These are phyloP conservation scores for Ganoderma sp. DNA, from an alignment of 1,284 basidiomycete species.

Conservation along the genomic window DNA sequence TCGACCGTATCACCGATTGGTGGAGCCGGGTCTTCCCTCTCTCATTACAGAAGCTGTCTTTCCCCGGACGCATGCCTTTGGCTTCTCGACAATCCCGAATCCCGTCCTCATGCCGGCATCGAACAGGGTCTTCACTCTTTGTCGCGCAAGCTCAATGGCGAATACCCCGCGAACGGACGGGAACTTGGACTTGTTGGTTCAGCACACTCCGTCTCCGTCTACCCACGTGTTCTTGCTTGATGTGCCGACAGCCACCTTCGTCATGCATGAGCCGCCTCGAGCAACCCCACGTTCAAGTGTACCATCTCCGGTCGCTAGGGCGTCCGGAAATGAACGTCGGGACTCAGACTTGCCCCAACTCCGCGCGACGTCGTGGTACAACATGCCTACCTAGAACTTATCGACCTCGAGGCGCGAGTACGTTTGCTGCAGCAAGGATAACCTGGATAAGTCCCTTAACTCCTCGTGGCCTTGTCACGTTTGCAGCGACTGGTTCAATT, in stretches of 20 bases:
- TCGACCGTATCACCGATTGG: neutral
- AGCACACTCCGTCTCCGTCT: neutral
- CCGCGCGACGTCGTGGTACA: neutral
- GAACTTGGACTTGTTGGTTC: neutral
- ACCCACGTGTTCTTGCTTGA: neutral
- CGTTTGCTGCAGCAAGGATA: neutral
- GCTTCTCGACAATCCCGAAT: conserved; percentile 1
- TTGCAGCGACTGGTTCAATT: neutral
- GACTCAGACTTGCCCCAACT: neutral
- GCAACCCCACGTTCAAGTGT: neutral
- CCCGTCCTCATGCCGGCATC: neutral
- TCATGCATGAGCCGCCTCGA: neutral
- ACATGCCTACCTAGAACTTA: neutral
- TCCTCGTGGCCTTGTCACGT: conserved; percentile 7
- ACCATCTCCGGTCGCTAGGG: neutral
- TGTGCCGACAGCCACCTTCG: conserved; percentile 1
- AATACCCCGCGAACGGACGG: neutral
- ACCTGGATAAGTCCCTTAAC: neutral
- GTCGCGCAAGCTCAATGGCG: neutral
- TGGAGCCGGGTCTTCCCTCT: neutral
- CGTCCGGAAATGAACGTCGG: neutral
- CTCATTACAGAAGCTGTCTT: neutral
- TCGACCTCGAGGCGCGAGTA: neutral
- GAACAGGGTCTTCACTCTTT: neutral
- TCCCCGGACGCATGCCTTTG: neutral